Evolutionary conservation across 176 grass and related monocot species (phyloP), one percentile per base, ranked within the genome.

Genomic region (Thinopyrum elongatum): DNA sequence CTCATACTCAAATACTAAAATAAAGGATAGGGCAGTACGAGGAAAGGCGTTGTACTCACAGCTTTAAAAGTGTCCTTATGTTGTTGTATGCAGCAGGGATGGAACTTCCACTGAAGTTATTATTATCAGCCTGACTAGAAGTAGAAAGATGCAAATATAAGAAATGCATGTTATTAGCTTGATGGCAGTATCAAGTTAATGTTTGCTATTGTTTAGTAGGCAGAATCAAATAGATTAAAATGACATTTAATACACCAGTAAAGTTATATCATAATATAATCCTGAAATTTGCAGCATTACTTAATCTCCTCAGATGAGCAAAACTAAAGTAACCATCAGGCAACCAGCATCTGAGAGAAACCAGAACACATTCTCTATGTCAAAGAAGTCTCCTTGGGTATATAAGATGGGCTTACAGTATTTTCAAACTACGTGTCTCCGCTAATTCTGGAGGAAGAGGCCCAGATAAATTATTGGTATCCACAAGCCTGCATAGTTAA

Each of bases 381-480:
- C 23, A 66, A 71, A 66, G 35, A 88, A 68, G 19, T 77, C 59
- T 67, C 31, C 39, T 17, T 62, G 21, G 36, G 27, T 82, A 82
- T 57, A 65, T 39, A 79, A 73, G 77, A 80, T 87, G 46, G 58
- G 82, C 94, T 72, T 89, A 98, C 97, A 98, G 72, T 92, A 98
- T 98, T 80, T 85, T 33, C 67, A 98, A 78, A 29, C 0, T 86
- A 27, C 0, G 82, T 3, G 90, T 80, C 27, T 73, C 74, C 2
- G 90, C 82, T 82, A 98, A 85, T 83, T 90, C 46, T 47, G 79
- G 82, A 21, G 97, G 97, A 91, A 98, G 97, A 88, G 84, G 82
- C 70, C 97, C 97, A 76, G 97, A 98, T 65, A 98, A 95, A 80
- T 98, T 94, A 70, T 98, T 98, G 49, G 71, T 98, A 61, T 98